phyloP scores from a whole-genome alignment of 805 yeast species.

The Candida ponderosae region DNA sequence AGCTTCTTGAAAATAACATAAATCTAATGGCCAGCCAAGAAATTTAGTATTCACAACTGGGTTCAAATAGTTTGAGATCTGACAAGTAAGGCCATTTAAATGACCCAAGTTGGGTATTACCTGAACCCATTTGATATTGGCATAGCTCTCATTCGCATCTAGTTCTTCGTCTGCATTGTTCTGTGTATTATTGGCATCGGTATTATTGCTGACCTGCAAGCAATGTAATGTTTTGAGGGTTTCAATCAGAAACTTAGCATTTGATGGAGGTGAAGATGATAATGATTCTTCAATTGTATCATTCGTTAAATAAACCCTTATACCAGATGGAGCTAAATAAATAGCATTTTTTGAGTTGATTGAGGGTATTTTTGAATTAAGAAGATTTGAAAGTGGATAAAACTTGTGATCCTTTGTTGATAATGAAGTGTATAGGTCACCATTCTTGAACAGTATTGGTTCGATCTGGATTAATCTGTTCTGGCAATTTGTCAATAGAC shows the following conservation, averaged over 20 bases:
- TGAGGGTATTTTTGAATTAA: constrained; percentile 3
- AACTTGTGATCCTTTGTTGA: constrained; percentile 25
- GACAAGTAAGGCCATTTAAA: constrained; percentile 60
- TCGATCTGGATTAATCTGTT: constrained; percentile 32
- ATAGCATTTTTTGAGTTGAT: constrained; percentile 28
- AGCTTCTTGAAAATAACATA: constrained; percentile 53
- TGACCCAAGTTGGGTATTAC: constrained; percentile 62
- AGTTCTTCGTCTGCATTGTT: too few species aligned
- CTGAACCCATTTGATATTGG: constrained; percentile 46
- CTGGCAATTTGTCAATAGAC: constrained; percentile 19
- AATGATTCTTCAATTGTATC: constrained; percentile 26
- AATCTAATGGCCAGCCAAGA: constrained; percentile 65
- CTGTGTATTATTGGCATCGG: constrained; percentile 13
- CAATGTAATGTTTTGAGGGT: constrained; percentile 29
- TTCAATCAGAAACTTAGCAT: constrained; percentile 26
- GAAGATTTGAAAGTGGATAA: constrained; percentile 21
- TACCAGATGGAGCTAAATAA: constrained; percentile 50
- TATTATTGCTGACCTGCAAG: too few species aligned
- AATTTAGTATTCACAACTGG: constrained; percentile 45
- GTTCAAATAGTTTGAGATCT: constrained; percentile 46
- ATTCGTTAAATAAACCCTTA: constrained; percentile 35
- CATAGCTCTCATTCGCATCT: too few species aligned
- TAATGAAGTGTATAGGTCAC: constrained; percentile 32
- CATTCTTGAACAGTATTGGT: constrained; percentile 38
- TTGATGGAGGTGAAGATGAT: constrained; percentile 32